Percentiles rank a stretch among this genome's conserved stretches.
Evolutionary conservation across 371 early-diverging fungal species (phyloP).

Genomic region (Mortierella sp.): DNA sequence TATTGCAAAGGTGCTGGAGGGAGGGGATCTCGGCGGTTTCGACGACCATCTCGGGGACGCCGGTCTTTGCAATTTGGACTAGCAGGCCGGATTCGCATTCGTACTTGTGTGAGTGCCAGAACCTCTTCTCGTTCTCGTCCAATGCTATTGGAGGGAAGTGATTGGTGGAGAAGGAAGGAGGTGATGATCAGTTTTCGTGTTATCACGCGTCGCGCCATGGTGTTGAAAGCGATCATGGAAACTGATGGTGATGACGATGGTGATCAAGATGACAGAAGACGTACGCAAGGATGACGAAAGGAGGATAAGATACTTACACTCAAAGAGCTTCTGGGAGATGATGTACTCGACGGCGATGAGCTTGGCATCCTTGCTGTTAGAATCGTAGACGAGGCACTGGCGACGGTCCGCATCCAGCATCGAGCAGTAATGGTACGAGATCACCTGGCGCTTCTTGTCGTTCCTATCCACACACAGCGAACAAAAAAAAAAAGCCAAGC

Average conservation of each 20-base stretch:
- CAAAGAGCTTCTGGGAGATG: constrained; percentile 64
- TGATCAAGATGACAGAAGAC: neutral
- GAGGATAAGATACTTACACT: constrained; percentile 25
- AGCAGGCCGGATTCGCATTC: constrained; percentile 62
- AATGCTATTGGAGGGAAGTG: constrained; percentile 21
- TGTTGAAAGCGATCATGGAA: neutral
- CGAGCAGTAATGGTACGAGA: constrained; percentile 65
- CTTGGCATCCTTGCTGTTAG: constrained; percentile 53
- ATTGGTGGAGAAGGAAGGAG: neutral
- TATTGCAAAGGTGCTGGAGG: constrained; percentile 51
- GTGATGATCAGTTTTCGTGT: neutral
- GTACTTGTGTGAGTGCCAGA: constrained; percentile 66
- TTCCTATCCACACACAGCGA: constrained; percentile 24
- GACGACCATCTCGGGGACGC: constrained; percentile 52
- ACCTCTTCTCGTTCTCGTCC: constrained; percentile 61
- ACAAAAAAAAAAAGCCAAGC: neutral
- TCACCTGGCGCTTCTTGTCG: constrained; percentile 59
- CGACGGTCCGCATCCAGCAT: constrained; percentile 63
- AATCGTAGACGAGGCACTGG: constrained; percentile 68
- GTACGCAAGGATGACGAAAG: neutral
- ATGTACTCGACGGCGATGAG: constrained; percentile 70
- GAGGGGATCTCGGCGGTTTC: constrained; percentile 47
- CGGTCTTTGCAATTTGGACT: constrained; percentile 39
- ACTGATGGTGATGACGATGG: neutral
- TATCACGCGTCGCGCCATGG: too few species aligned